phyloP scores from a whole-genome alignment of 345 rosid genomes.

The Dovyalis caffra region DNA sequence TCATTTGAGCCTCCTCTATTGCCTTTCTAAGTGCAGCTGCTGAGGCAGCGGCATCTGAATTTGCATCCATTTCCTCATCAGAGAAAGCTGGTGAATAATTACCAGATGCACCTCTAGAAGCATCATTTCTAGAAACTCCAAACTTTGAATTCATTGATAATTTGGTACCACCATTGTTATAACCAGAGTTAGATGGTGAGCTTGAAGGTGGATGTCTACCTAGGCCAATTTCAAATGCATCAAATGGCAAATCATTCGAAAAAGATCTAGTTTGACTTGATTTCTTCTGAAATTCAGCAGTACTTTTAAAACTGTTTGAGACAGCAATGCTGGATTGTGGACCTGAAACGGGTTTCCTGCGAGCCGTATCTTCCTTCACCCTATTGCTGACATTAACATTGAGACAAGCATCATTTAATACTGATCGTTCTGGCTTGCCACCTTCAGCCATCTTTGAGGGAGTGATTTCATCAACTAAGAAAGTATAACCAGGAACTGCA shows the following conservation, averaged over 20 bases:
- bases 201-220: slow-evolving; percentile 31
- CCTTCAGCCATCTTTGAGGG: slow-evolving; percentile 25
- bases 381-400: slow-evolving; percentile 22
- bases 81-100: slow-evolving; percentile 54
- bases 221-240: slow-evolving; percentile 34
- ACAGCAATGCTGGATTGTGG: slow-evolving; percentile 25
- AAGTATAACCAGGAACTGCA: slow-evolving; percentile 46
- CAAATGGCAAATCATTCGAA: slow-evolving; percentile 40
- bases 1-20: slow-evolving; percentile 78
- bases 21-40: slow-evolving; percentile 88
- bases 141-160: slow-evolving; percentile 25
- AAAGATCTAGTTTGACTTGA: slow-evolving; percentile 33
- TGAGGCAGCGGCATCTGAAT: slow-evolving; percentile 82
- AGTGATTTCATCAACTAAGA: slow-evolving; percentile 42
- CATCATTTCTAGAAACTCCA: slow-evolving; percentile 34
- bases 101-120: slow-evolving; percentile 38
- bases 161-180: slow-evolving; percentile 25
- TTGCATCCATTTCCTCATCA: slow-evolving; percentile 67
- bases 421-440: slow-evolving; percentile 29
- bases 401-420: slow-evolving; percentile 23
- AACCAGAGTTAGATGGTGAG: slow-evolving; percentile 17
- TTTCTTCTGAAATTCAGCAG: slow-evolving; percentile 22
- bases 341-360: slow-evolving; percentile 29
- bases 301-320: slow-evolving; percentile 20
- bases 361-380: slow-evolving; percentile 24